Evolutionary conservation across 1,284 basidiomycete genomes (phyloP).

Genomic region (Omphalotus olearius): DNA sequence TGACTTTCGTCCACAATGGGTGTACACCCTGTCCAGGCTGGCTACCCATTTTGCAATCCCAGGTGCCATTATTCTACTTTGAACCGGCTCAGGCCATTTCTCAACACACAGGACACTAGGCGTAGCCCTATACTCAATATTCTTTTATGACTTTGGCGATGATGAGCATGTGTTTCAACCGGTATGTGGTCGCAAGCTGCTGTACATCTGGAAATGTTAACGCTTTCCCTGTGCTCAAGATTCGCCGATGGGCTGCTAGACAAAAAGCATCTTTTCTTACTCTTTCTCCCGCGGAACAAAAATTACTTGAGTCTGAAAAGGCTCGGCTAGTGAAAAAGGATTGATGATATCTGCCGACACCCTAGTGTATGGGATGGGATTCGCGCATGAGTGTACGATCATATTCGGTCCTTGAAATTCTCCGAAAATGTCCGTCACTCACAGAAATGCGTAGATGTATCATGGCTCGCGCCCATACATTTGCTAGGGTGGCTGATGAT

Average conservation of each 20-base stretch:
- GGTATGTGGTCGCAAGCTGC: constrained; percentile 33
- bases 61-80: constrained; percentile 26
- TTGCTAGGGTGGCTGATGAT: too few relatives aligned
- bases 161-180: constrained; percentile 67
- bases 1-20: constrained; percentile 56
- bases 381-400: too few relatives aligned
- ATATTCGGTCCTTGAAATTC: too few relatives aligned
- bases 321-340: too few relatives aligned
- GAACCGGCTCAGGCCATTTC: too few relatives aligned
- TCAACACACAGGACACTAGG: constrained; percentile 28
- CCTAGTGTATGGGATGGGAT: too few relatives aligned
- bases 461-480: too few relatives aligned
- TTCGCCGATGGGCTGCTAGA: constrained; percentile 41
- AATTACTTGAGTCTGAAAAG: constrained; percentile 21
- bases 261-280: constrained; percentile 40
- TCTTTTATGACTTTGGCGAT: constrained; percentile 64
- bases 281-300: constrained; percentile 47
- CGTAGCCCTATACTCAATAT: constrained; percentile 50
- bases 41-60: constrained; percentile 48
- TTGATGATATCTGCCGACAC: too few relatives aligned
- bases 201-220: not conserved
- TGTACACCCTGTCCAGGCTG: constrained; percentile 42
- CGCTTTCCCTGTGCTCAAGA: constrained; percentile 23
- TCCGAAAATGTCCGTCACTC: too few relatives aligned
- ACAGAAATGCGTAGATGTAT: too few relatives aligned